A percentile compares a stretch with the other conserved stretches of the same genome.
Conservation (phyloP, 805 yeast genomes). For the Starmera caribaea region DNA sequence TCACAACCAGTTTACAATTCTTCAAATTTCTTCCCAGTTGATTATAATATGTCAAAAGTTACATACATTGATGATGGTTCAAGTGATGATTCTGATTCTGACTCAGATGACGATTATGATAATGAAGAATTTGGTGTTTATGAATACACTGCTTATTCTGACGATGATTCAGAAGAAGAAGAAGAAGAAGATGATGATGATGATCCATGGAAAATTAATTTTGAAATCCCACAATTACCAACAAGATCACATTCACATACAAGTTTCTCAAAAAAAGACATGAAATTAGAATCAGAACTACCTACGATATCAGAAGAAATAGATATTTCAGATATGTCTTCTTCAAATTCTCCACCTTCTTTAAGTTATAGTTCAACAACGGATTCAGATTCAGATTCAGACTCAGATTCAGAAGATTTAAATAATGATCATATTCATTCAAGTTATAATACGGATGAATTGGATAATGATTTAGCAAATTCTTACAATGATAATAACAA, state of each 20-base stretch:
- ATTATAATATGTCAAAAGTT: neutral
- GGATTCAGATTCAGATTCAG: neutral
- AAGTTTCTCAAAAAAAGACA: neutral
- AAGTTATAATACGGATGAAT: no score
- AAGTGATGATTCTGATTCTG: slow-evolving; percentile 23
- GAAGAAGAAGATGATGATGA: slow-evolving; percentile 1
- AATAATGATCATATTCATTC: neutral
- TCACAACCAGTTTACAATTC: neutral
- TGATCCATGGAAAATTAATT: slow-evolving; percentile 1
- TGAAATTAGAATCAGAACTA: neutral
- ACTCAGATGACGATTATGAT: slow-evolving; percentile 11
- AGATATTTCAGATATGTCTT: neutral
- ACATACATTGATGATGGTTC: neutral
- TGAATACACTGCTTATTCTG: slow-evolving; percentile 1
- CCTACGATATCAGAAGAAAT: neutral
- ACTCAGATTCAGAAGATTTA: neutral
- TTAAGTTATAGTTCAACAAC: neutral
- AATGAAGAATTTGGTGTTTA: neutral
- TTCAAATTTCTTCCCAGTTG: neutral
- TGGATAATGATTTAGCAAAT: no score
- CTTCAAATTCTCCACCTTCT: neutral
- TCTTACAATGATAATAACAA: no score
- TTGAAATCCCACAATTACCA: neutral
- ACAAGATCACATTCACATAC: neutral
- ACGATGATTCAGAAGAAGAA: slow-evolving; percentile 4